These are phyloP conservation scores for Suhomyces chickasaworum DNA, from an alignment of 1,139 yeast species.

Conservation along the genomic window DNA sequence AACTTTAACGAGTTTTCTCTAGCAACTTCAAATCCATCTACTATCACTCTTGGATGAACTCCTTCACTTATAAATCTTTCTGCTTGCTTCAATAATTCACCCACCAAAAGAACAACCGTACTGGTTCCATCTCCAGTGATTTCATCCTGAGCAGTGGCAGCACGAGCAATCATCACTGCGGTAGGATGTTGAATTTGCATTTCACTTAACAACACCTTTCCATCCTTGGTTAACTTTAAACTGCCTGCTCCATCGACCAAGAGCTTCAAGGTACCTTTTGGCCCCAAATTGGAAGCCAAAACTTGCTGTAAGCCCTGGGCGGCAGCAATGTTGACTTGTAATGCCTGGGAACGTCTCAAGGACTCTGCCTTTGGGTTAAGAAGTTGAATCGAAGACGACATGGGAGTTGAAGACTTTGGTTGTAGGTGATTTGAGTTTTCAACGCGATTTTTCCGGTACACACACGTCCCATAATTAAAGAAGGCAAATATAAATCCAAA, in stretches of 20 bases:
- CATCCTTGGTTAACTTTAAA: slow-evolving; percentile 94
- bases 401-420: slow-evolving; percentile 50
- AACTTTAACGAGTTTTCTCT: slow-evolving; percentile 71
- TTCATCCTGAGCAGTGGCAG: slow-evolving; percentile 98
- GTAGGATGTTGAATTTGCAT: slow-evolving; percentile 99
- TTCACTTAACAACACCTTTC: slow-evolving; percentile 87
- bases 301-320: slow-evolving; percentile 97
- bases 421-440: slow-evolving; percentile 11
- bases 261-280: slow-evolving; percentile 95
- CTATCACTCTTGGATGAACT: slow-evolving; percentile 90
- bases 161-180: slow-evolving; percentile 97
- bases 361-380: slow-evolving; percentile 97
- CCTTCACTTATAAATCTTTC: slow-evolving; percentile 92
- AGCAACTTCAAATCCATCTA: slow-evolving; percentile 94
- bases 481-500: neutral
- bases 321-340: slow-evolving; percentile 91
- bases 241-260: slow-evolving; percentile 96
- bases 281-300: slow-evolving; percentile 88
- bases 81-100: slow-evolving; percentile 92
- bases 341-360: slow-evolving; percentile 88
- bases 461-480: slow-evolving; percentile 3
- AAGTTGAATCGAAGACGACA: slow-evolving; percentile 75
- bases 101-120: slow-evolving; percentile 92
- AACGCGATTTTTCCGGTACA: slow-evolving; percentile 13
- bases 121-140: slow-evolving; percentile 99